Conservation (phyloP, 768 basidiomycete species). For the Heimioporus sp. region DNA sequence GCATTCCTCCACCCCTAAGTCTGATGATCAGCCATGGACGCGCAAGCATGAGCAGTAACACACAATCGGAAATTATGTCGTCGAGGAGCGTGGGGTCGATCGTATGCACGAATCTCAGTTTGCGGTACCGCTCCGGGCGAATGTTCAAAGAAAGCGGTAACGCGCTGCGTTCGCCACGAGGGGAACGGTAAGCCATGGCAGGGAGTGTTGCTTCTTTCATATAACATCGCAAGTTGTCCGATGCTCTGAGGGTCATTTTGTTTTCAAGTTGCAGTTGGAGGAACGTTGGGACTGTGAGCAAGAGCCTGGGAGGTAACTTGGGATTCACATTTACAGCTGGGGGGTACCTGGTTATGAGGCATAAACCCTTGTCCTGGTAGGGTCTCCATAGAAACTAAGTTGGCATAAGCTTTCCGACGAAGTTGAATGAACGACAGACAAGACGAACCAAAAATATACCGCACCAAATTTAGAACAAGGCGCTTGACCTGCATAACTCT, state of each 20-base stretch:
- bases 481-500: background rate
- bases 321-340: no score
- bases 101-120: slow-evolving; percentile 46
- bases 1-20: slow-evolving; percentile 39
- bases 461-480: slow-evolving; percentile 10
- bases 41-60: background rate
- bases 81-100: slow-evolving; percentile 32
- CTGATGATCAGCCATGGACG: slow-evolving; percentile 3
- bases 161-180: slow-evolving; percentile 31
- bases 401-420: background rate
- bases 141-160: slow-evolving; percentile 32
- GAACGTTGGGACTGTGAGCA: background rate
- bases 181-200: slow-evolving; percentile 32
- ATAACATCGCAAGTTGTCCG: slow-evolving; percentile 46
- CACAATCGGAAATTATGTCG: slow-evolving; percentile 40
- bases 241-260: slow-evolving; percentile 32
- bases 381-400: slow-evolving; percentile 19
- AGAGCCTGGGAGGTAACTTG: background rate
- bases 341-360: background rate
- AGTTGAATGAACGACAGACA: slow-evolving; percentile 1
- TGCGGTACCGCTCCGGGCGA: slow-evolving; percentile 48
- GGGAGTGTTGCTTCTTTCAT: slow-evolving; percentile 49
- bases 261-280: background rate
- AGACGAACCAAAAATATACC: slow-evolving; percentile 6
- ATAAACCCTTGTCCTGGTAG: background rate